Conservation (phyloP, 2,329 filamentous ascomycete genomes). For the Aspergillus carbonarius region DNA sequence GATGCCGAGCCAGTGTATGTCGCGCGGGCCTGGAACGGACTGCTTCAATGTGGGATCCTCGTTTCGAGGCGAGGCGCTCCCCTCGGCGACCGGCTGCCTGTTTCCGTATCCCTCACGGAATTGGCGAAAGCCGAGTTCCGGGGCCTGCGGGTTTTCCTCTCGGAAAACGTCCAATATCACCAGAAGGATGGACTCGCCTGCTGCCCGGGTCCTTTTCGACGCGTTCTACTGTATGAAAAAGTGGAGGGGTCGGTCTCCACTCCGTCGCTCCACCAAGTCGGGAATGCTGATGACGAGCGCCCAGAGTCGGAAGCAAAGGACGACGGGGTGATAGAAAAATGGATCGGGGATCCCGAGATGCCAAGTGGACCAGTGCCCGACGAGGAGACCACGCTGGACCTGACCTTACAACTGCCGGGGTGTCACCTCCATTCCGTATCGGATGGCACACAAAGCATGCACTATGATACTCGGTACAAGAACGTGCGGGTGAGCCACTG, state of each 20-base stretch:
- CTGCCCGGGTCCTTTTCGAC: slow-evolving; percentile 13
- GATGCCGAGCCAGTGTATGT: slow-evolving; percentile 14
- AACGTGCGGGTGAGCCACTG: slow-evolving; percentile 14
- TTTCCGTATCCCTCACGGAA: slow-evolving; percentile 11
- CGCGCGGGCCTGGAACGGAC: slow-evolving; percentile 7
- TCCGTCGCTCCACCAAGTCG: background rate
- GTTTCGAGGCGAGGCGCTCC: slow-evolving; percentile 13
- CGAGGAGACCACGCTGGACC: slow-evolving; percentile 5
- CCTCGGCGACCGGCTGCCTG: slow-evolving; percentile 11
- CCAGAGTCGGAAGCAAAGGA: background rate
- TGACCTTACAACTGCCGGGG: slow-evolving; percentile 12
- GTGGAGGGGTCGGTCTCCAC: slow-evolving; percentile 1
- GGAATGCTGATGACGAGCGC: slow-evolving; percentile 3
- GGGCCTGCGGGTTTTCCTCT: slow-evolving; percentile 13
- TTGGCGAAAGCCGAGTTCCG: slow-evolving; percentile 9
- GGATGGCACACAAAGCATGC: slow-evolving; percentile 11
- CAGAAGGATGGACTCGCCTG: slow-evolving; percentile 11
- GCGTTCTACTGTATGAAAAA: slow-evolving; percentile 10
- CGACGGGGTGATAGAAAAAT: background rate
- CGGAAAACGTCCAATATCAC: slow-evolving; percentile 15
- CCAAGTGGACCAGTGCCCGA: background rate
- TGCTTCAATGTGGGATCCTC: slow-evolving; percentile 11
- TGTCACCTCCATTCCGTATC: slow-evolving; percentile 8
- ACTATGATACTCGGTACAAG: slow-evolving; percentile 15
- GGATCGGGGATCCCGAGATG: slow-evolving; percentile 4